Percentiles rank a stretch among this genome's conserved stretches.
Evolutionary conservation across 2,329 filamentous ascomycete genomes (phyloP).

Genomic region (Xylariaceae sp.): DNA sequence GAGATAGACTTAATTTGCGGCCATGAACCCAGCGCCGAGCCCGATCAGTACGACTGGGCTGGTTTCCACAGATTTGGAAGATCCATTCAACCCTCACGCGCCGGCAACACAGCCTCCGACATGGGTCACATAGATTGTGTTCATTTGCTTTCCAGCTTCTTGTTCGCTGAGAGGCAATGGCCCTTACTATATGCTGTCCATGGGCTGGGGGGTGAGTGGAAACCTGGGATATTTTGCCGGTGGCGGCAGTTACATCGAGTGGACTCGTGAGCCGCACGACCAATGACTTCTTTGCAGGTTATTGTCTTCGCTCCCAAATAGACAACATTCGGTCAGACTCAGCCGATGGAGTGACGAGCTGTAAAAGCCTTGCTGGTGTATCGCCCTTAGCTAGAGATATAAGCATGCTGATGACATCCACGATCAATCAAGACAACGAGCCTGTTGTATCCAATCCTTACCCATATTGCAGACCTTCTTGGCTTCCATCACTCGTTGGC

Average conservation of each 20-base stretch:
- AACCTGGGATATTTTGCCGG: slow-evolving; percentile 26
- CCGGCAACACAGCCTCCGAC: slow-evolving; percentile 13
- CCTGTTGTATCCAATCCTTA: slow-evolving; percentile 4
- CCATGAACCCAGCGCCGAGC: too few species aligned
- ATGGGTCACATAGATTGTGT: slow-evolving; percentile 4
- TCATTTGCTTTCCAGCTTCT: slow-evolving; percentile 2
- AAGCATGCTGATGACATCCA: slow-evolving; percentile 3
- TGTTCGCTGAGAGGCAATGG: too few species aligned
- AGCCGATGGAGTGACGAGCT: slow-evolving; percentile 16
- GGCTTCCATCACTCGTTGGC: slow-evolving; percentile 9
- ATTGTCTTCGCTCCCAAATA: slow-evolving; percentile 18
- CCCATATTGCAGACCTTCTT: slow-evolving; percentile 6
- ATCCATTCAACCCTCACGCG: slow-evolving; percentile 4
- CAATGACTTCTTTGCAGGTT: slow-evolving; percentile 20
- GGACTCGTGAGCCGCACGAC: slow-evolving; percentile 13
- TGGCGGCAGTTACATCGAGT: slow-evolving; percentile 20
- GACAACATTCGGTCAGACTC: slow-evolving; percentile 21
- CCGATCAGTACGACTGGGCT: background rate
- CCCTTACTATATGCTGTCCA: slow-evolving; percentile 8
- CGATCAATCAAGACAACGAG: background rate
- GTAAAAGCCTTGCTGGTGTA: slow-evolving; percentile 5
- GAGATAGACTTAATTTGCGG: too few species aligned
- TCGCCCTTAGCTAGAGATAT: slow-evolving; percentile 9
- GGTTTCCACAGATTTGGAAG: slow-evolving; percentile 1
- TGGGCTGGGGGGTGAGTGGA: slow-evolving; percentile 18